Evolutionary conservation across 805 yeast genomes (phyloP).

Genomic region (Wickerhamomyces alni): DNA sequence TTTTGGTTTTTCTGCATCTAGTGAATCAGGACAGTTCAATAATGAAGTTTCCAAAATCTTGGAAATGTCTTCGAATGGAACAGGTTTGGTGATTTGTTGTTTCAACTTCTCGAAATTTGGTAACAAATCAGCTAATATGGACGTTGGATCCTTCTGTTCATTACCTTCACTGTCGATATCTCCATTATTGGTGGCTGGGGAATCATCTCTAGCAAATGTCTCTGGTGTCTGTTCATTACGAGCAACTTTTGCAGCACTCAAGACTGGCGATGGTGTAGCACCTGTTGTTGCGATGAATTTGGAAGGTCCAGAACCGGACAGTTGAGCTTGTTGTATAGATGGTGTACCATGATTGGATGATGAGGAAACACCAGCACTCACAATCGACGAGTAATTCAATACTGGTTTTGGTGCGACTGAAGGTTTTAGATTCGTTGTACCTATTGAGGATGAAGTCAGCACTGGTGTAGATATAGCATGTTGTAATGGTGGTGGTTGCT

Average conservation of each 20-base stretch:
- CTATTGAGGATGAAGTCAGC: slow-evolving; percentile 7
- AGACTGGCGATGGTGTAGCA: background rate
- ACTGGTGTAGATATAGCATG: slow-evolving; percentile 5
- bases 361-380: slow-evolving; percentile 16
- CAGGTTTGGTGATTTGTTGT: slow-evolving; percentile 43
- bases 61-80: slow-evolving; percentile 46
- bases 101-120: slow-evolving; percentile 26
- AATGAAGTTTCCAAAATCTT: slow-evolving; percentile 70
- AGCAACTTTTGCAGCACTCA: background rate
- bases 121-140: slow-evolving; percentile 22
- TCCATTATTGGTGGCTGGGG: slow-evolving; percentile 6
- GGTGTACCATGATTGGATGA: slow-evolving; percentile 9
- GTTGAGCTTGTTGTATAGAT: background rate
- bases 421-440: slow-evolving; percentile 36
- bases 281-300: slow-evolving; percentile 2
- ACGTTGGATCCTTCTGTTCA: slow-evolving; percentile 1
- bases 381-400: slow-evolving; percentile 49
- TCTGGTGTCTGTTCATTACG: slow-evolving; percentile 5
- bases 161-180: slow-evolving; percentile 1
- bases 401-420: slow-evolving; percentile 52
- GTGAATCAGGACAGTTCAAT: slow-evolving; percentile 88
- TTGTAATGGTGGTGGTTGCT: slow-evolving; percentile 3
- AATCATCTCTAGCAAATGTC: background rate
- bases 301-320: slow-evolving; percentile 3
- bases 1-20: slow-evolving; percentile 81